phyloP scores from a whole-genome alignment of 1,284 basidiomycete species.

The Fomitiporia mediterranea region DNA sequence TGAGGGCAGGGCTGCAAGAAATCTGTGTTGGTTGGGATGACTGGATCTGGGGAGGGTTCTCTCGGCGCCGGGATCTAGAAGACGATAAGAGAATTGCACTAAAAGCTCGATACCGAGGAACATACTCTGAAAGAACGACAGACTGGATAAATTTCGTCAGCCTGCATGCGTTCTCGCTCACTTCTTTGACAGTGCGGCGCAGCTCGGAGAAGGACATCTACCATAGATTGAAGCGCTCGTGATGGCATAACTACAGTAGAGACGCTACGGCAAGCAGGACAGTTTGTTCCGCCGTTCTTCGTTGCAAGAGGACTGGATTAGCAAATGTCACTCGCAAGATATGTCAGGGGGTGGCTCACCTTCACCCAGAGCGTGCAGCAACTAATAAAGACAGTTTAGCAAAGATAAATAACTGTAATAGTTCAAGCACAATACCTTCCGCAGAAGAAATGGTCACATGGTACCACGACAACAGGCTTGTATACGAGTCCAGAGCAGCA shows the following conservation, averaged over 20 bases:
- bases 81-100: background rate
- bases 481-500: conserved; percentile 76
- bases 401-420: too few relatives aligned
- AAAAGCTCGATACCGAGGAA: too few relatives aligned
- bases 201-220: conserved; percentile 61
- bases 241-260: conserved; percentile 66
- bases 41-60: conserved; percentile 70
- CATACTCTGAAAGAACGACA: conserved; percentile 66
- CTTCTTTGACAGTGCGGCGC: conserved; percentile 61
- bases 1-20: conserved; percentile 72
- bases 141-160: conserved; percentile 66
- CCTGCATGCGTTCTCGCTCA: conserved; percentile 64
- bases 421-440: conserved; percentile 53
- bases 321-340: background rate
- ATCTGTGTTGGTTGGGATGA: conserved; percentile 53
- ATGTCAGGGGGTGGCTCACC: conserved; percentile 42
- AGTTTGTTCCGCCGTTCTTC: conserved; percentile 76
- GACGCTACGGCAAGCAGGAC: conserved; percentile 65
- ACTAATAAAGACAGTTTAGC: conserved; percentile 42
- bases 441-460: conserved; percentile 82
- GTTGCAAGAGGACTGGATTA: conserved; percentile 20
- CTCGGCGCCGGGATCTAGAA: conserved; percentile 64
- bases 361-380: conserved; percentile 74
- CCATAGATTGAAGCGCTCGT: conserved; percentile 60
- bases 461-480: conserved; percentile 67